Conservation (phyloP, 345 rosid species). For the Boechera divaricarpa region DNA sequence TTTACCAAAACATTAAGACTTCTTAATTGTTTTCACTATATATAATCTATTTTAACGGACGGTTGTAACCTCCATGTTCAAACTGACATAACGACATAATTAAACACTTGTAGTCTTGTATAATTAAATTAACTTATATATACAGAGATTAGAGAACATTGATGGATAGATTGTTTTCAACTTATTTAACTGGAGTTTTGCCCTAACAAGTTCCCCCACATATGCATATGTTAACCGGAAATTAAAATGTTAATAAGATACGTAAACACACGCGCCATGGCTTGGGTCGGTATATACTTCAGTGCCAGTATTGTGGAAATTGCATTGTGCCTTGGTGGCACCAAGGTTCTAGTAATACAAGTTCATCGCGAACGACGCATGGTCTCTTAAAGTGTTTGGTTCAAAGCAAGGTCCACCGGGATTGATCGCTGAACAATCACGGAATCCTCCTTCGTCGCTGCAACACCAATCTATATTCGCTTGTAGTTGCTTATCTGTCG, state of each 20-base stretch:
- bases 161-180: not conserved
- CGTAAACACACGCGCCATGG: slow-evolving; percentile 7
- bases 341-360: slow-evolving; percentile 10
- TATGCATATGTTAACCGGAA: not conserved
- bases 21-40: too few relatives aligned
- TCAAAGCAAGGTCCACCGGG: slow-evolving; percentile 11
- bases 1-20: too few relatives aligned
- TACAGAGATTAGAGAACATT: not conserved
- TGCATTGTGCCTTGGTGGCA: not conserved
- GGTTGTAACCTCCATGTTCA: too few relatives aligned
- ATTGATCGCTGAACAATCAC: not conserved
- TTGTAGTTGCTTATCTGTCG: not conserved
- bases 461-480: slow-evolving; percentile 1
- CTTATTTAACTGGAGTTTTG: not conserved
- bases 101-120: too few relatives aligned
- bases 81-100: too few relatives aligned
- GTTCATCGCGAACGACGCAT: slow-evolving; percentile 1
- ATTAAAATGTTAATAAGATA: not conserved
- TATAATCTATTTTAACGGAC: too few relatives aligned
- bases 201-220: not conserved
- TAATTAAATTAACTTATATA: not conserved
- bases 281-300: not conserved
- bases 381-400: not conserved
- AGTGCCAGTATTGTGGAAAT: slow-evolving; percentile 9
- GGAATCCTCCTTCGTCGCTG: not conserved